These are phyloP conservation scores for Discostella stelligeroides DNA, from an alignment of 108 stramenopile genomes.

Conservation along the genomic window DNA sequence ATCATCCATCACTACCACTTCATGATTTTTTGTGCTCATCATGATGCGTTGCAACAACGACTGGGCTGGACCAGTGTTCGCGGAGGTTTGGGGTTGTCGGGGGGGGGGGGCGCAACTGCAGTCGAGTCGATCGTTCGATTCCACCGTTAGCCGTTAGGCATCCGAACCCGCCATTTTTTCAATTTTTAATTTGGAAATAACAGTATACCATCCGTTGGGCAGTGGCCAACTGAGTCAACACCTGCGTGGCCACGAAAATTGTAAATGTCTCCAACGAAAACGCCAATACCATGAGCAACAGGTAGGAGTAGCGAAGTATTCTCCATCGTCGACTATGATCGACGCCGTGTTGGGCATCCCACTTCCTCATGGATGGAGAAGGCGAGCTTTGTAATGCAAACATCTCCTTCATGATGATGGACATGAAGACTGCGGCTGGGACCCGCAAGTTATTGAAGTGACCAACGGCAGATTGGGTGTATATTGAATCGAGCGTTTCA, in stretches of 20 bases:
- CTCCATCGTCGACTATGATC: constrained; percentile 43
- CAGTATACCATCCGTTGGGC: constrained; percentile 26
- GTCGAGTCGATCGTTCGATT: no score
- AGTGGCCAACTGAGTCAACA: constrained; percentile 40
- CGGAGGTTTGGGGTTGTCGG: no score
- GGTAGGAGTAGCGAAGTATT: constrained; percentile 35
- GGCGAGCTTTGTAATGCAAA: constrained; percentile 41
- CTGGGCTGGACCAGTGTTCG: no score
- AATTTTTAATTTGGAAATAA: no score
- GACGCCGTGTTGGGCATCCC: constrained; percentile 40
- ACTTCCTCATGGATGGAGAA: constrained; percentile 45
- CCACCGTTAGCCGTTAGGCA: no score
- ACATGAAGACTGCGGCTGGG: constrained; percentile 39
- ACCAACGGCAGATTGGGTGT: constrained; percentile 29
- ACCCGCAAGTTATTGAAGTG: constrained; percentile 45
- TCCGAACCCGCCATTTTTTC: no score
- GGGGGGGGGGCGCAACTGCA: no score
- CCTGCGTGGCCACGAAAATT: constrained; percentile 47
- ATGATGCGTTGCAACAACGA: no score
- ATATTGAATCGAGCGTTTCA: constrained; percentile 27
- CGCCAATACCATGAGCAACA: constrained; percentile 42
- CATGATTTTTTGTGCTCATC: no score
- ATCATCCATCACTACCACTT: no score
- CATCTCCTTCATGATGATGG: constrained; percentile 50
- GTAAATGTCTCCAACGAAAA: constrained; percentile 45